Conservation (phyloP, 148 eudicot species). For the Pouteria glomerata region DNA sequence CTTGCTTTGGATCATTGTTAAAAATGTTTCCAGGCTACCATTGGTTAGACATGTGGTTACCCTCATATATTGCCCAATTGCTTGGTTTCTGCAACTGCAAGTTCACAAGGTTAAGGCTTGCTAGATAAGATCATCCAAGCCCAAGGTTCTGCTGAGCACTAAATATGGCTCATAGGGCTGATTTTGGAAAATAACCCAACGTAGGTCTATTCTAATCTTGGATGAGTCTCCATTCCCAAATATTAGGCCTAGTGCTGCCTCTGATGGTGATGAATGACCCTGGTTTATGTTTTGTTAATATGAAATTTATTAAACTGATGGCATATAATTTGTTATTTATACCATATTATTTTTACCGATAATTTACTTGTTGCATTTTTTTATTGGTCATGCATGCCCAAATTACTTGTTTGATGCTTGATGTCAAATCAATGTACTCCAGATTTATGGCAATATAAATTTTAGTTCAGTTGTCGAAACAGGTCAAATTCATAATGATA, state of each 20-base stretch:
- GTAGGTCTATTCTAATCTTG: neutral
- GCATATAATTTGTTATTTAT: too few relatives aligned
- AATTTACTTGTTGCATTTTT: neutral
- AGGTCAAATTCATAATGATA: too few relatives aligned
- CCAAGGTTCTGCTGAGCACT: constrained; percentile 1
- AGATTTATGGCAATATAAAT: neutral
- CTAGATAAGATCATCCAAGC: neutral
- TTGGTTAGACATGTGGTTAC: too few relatives aligned
- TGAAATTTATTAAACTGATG: too few relatives aligned
- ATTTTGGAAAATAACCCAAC: neutral
- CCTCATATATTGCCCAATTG: neutral
- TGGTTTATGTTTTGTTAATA: too few relatives aligned
- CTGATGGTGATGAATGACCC: too few relatives aligned
- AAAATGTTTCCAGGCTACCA: too few relatives aligned
- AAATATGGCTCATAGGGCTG: neutral
- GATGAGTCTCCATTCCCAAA: too few relatives aligned
- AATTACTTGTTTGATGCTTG: neutral
- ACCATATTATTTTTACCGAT: neutral
- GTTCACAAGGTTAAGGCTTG: neutral
- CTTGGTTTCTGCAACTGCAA: neutral
- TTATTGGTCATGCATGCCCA: neutral
- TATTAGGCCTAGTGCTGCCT: too few relatives aligned
- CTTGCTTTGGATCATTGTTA: too few relatives aligned
- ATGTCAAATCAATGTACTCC: neutral
- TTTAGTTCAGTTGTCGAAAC: neutral